These are phyloP conservation scores for Acacia acuminata DNA, from an alignment of 306 rosid genomes.

Conservation along the genomic window DNA sequence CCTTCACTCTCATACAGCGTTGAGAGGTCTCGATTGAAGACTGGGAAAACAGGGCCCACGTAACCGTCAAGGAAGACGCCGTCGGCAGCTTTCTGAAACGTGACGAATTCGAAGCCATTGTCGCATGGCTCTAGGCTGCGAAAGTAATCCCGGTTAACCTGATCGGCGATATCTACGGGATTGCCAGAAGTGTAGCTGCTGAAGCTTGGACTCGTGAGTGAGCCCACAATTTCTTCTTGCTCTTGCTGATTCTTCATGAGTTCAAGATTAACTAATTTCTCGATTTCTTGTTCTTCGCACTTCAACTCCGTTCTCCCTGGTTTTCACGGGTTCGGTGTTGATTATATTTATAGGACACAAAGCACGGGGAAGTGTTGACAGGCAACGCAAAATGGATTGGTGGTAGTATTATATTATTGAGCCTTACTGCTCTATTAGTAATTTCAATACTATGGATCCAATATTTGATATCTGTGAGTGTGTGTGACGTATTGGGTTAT, in stretches of 20 bases:
- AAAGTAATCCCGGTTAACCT: conserved; percentile 1
- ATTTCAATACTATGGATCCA: too few species aligned
- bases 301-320: not conserved
- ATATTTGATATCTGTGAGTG: too few species aligned
- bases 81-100: conserved; percentile 35
- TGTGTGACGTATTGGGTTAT: too few species aligned
- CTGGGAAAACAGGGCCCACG: conserved; percentile 53
- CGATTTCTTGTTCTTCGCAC: not conserved
- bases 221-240: conserved; percentile 5
- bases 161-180: conserved; percentile 29
- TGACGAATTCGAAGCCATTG: conserved; percentile 63
- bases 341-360: conserved; percentile 16
- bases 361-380: not conserved
- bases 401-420: too few species aligned
- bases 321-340: not conserved
- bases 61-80: conserved; percentile 31
- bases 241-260: conserved; percentile 24
- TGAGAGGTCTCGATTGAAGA: conserved; percentile 57
- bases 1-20: not conserved
- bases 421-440: too few species aligned
- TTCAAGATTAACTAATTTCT: not conserved
- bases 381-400: not conserved
- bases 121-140: not conserved
- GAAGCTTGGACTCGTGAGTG: conserved; percentile 45
- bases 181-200: conserved; percentile 39